Conservation (phyloP, 2,329 filamentous ascomycete species). For the Verticillium nubilum region DNA sequence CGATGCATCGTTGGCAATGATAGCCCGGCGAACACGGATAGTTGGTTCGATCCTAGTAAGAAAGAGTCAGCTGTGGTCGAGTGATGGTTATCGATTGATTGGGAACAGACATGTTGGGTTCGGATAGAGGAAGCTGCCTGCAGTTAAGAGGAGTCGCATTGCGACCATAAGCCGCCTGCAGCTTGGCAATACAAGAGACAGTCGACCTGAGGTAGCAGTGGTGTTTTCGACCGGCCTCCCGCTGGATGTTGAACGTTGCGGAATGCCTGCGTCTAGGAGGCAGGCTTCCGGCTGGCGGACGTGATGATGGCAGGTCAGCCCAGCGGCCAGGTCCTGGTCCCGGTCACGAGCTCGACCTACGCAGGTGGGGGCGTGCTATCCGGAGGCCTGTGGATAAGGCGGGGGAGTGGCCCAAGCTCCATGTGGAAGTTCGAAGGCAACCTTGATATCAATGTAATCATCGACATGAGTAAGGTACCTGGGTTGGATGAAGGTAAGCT, state of each 20-base stretch:
- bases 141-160: background rate
- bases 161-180: background rate
- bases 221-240: background rate
- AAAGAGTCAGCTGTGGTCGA: background rate
- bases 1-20: conserved; percentile 64
- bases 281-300: background rate
- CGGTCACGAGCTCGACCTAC: background rate
- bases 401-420: background rate
- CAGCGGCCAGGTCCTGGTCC: background rate
- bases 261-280: background rate
- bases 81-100: background rate
- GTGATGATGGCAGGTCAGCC: background rate
- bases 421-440: background rate
- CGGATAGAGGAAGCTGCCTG: background rate
- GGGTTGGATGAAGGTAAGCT: too few species aligned
- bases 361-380: background rate
- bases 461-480: too few species aligned
- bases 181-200: background rate
- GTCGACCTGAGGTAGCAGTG: background rate
- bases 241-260: background rate
- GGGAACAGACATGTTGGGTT: background rate
- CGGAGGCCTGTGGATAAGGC: background rate
- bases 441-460: too few species aligned
- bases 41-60: conserved; percentile 65
- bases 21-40: conserved; percentile 74